These are phyloP conservation scores for Tuber brumale DNA, from an alignment of 495 filamentous ascomycete genomes.

Conservation along the genomic window DNA sequence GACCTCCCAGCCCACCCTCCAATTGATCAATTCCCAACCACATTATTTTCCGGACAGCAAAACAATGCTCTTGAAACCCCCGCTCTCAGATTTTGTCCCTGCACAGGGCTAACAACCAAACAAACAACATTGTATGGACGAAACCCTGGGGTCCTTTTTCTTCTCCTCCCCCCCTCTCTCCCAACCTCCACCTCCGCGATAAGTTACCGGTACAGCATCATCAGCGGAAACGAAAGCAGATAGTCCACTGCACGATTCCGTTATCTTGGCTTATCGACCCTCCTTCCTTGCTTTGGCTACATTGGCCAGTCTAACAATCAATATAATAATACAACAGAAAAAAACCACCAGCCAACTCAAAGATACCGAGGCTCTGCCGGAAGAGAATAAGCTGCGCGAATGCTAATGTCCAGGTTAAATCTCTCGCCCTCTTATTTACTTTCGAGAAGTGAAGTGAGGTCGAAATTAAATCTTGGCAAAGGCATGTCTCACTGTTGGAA, in stretches of 20 bases:
- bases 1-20: neutral
- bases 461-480: neutral
- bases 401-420: neutral
- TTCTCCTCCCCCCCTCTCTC: neutral
- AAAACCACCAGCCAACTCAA: neutral
- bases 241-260: neutral
- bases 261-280: conserved; percentile 3
- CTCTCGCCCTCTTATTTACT: neutral
- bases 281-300: neutral
- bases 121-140: neutral
- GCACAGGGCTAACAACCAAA: neutral
- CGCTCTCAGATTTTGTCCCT: neutral
- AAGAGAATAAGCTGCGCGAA: neutral
- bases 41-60: neutral
- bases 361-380: too few species aligned
- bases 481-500: neutral
- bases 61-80: neutral
- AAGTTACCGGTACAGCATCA: too few species aligned
- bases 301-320: neutral
- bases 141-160: neutral
- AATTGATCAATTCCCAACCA: neutral
- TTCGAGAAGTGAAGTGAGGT: neutral
- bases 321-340: neutral
- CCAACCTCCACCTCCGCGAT: neutral
- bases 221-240: neutral